Conservation (phyloP, 495 filamentous ascomycete genomes). For the Amniculicola lignicola region DNA sequence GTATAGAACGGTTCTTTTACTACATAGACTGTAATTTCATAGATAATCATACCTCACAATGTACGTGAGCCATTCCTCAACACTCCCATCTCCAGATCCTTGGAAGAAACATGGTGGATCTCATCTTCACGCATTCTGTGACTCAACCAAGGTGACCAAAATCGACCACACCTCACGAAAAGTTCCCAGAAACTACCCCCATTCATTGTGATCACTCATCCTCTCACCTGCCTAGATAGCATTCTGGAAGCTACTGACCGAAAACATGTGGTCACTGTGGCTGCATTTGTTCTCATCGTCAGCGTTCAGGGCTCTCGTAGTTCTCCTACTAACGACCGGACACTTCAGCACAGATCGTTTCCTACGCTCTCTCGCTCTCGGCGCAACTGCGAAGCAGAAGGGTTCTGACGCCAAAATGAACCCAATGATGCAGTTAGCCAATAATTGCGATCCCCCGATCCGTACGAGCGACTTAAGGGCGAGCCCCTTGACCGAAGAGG, state of each 20-base stretch:
- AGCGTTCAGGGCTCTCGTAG: conserved; percentile 7
- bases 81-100: too few relatives aligned
- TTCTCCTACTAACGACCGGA: conserved; percentile 16
- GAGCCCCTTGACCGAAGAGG: too few relatives aligned
- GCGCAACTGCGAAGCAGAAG: conserved; percentile 16
- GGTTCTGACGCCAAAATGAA: conserved; percentile 15
- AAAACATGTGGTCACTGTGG: conserved; percentile 9
- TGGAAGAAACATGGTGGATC: too few relatives aligned
- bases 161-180: conserved; percentile 19
- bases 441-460: conserved; percentile 9
- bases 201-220: conserved; percentile 16
- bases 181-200: conserved; percentile 21
- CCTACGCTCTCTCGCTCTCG: conserved; percentile 11
- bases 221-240: conserved; percentile 15
- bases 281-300: conserved; percentile 13
- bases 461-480: conserved; percentile 11
- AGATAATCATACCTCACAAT: too few relatives aligned
- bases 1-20: too few relatives aligned
- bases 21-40: too few relatives aligned
- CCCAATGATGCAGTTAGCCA: conserved; percentile 11
- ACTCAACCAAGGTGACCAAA: conserved; percentile 17
- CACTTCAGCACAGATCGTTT: conserved; percentile 13
- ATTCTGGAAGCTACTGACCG: conserved; percentile 16
- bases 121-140: too few relatives aligned
- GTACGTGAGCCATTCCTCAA: too few relatives aligned